Conservation (phyloP, 1,139 yeast genomes). For the Taphrina communis region DNA sequence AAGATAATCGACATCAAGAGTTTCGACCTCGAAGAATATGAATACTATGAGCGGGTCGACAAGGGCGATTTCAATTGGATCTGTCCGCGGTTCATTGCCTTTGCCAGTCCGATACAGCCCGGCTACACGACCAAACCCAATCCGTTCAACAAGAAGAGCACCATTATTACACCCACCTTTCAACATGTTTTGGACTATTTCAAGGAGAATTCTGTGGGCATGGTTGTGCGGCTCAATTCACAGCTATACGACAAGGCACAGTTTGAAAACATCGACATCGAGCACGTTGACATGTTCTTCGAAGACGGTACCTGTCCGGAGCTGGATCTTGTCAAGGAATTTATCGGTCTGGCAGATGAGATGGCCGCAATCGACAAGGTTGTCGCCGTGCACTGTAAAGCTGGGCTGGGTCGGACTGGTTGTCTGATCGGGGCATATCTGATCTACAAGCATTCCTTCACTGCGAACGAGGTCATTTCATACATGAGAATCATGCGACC, state of each 20-base stretch:
- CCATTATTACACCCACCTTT: slow-evolving; percentile 66
- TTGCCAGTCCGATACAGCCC: slow-evolving; percentile 89
- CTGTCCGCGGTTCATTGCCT: slow-evolving; percentile 92
- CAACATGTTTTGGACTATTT: slow-evolving; percentile 80
- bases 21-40: slow-evolving; percentile 91
- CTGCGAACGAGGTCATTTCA: slow-evolving; percentile 95
- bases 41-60: slow-evolving; percentile 91
- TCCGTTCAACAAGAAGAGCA: slow-evolving; percentile 38
- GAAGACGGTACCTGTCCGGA: slow-evolving; percentile 99
- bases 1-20: slow-evolving; percentile 82
- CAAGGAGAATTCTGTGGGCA: slow-evolving; percentile 70
- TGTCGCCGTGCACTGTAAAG: slow-evolving; percentile 97
- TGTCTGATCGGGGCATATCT: slow-evolving; percentile 96
- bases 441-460: slow-evolving; percentile 93
- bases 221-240: slow-evolving; percentile 90
- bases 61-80: slow-evolving; percentile 94
- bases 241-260: slow-evolving; percentile 84
- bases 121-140: slow-evolving; percentile 52
- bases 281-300: slow-evolving; percentile 91
- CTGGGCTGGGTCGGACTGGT: slow-evolving; percentile 97
- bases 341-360: slow-evolving; percentile 93
- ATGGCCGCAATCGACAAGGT: slow-evolving; percentile 51
- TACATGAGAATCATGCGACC: slow-evolving; percentile 96
- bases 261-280: slow-evolving; percentile 80
- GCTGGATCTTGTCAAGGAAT: slow-evolving; percentile 85